Evolutionary conservation across 176 grass and related monocot species (phyloP).

Genomic region (Phyllostachys edulis): DNA sequence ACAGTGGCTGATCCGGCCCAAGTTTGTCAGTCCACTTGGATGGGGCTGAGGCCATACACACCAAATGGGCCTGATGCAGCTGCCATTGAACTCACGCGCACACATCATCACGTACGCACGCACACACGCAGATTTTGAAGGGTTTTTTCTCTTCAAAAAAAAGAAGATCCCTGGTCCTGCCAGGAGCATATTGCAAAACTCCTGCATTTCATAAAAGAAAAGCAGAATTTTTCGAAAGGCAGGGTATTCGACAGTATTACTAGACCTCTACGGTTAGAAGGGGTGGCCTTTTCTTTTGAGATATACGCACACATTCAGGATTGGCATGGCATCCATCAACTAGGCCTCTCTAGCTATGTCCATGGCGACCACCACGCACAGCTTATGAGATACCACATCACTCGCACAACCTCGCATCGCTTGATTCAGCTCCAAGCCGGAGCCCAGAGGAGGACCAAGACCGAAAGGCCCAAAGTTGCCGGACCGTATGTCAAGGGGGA

Average conservation of each 20-base stretch:
- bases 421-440: constrained; percentile 9
- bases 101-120: too few species aligned
- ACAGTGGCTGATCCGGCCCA: not conserved
- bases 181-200: not conserved
- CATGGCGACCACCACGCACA: not conserved
- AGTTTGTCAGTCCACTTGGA: not conserved
- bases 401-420: not conserved
- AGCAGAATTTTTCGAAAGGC: too few species aligned
- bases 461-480: not conserved
- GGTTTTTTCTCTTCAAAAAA: too few species aligned
- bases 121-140: too few species aligned
- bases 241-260: too few species aligned
- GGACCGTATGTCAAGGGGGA: not conserved
- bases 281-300: too few species aligned
- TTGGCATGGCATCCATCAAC: not conserved
- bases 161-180: not conserved
- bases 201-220: too few species aligned
- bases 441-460: constrained; percentile 2
- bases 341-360: not conserved
- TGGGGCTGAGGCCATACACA: not conserved
- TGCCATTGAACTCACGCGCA: too few species aligned
- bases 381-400: not conserved
- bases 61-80: not conserved
- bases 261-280: too few species aligned
- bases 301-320: not conserved